A percentile compares a stretch with the other conserved stretches of the same genome.
These are phyloP conservation scores for Fusarium sambucinum DNA, from an alignment of 2,329 filamentous ascomycete genomes.

Conservation along the genomic window DNA sequence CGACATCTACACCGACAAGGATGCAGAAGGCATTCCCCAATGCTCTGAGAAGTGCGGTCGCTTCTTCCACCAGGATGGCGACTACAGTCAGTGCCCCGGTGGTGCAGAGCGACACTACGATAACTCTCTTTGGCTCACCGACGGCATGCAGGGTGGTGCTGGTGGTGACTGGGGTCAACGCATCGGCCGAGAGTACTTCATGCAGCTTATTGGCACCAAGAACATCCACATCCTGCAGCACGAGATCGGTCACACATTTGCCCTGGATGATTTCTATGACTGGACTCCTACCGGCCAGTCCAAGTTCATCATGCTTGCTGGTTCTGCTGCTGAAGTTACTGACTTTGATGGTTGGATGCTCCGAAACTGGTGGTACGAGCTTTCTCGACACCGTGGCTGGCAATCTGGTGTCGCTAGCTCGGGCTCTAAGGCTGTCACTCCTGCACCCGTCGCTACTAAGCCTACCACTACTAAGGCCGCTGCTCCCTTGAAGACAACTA, in stretches of 20 bases:
- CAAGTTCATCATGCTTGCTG: conserved; percentile 62
- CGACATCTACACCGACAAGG: conserved; percentile 57
- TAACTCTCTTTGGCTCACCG: conserved; percentile 61
- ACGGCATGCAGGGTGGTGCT: conserved; percentile 58
- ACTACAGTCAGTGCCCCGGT: conserved; percentile 55
- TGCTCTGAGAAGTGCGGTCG: conserved; percentile 57
- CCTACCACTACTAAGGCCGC: neutral
- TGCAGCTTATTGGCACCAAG: conserved; percentile 53
- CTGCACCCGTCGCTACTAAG: neutral
- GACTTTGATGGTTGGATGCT: conserved; percentile 65
- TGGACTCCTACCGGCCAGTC: conserved; percentile 57
- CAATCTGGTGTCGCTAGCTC: conserved; percentile 20
- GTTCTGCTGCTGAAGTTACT: conserved; percentile 56
- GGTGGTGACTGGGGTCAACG: conserved; percentile 63
- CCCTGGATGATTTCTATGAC: conserved; percentile 60
- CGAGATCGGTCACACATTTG: conserved; percentile 59
- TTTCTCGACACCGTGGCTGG: conserved; percentile 50
- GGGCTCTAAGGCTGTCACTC: neutral
- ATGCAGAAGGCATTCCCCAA: conserved; percentile 56
- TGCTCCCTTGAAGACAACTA: neutral
- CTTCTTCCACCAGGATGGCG: conserved; percentile 59
- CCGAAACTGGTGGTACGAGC: conserved; percentile 60
- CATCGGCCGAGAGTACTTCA: conserved; percentile 59
- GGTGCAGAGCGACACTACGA: conserved; percentile 57
- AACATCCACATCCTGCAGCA: conserved; percentile 61